Conservation (phyloP, 208 protist genomes). For the Leishmania mexicana region DNA sequence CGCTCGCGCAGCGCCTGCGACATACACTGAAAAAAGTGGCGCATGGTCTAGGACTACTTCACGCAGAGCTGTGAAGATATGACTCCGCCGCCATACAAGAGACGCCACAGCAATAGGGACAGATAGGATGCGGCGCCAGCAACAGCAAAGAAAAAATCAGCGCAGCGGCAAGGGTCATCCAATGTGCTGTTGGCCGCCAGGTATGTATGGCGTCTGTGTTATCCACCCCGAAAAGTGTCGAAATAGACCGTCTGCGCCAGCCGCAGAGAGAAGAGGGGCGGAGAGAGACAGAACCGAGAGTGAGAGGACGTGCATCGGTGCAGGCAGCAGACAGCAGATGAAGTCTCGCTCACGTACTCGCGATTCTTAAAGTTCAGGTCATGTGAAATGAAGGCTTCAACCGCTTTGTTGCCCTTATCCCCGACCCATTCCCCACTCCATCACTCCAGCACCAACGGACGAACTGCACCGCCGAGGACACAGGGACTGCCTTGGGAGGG, state of each 20-base stretch:
- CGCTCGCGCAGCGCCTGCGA: conserved; percentile 27
- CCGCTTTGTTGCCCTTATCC: not conserved
- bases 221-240: not conserved
- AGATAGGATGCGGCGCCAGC: not conserved
- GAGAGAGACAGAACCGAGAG: not conserved
- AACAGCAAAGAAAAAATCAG: not conserved
- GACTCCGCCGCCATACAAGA: not conserved
- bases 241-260: not conserved
- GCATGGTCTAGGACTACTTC: not conserved
- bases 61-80: not conserved
- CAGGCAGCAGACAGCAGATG: not conserved
- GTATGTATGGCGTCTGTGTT: not conserved
- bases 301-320: not conserved
- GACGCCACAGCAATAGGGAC: not conserved
- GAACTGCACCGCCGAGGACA: not conserved
- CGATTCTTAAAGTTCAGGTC: no score
- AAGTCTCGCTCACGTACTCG: not conserved
- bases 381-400: not conserved
- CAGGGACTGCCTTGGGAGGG: not conserved
- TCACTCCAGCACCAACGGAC: no score
- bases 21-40: conserved; percentile 1
- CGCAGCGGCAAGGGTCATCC: not conserved
- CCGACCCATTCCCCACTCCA: not conserved
- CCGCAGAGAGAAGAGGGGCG: not conserved
- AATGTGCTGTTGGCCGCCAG: not conserved